phyloP scores from a whole-genome alignment of 257 asterid genomes.

The Solanum corneliomulleri region DNA sequence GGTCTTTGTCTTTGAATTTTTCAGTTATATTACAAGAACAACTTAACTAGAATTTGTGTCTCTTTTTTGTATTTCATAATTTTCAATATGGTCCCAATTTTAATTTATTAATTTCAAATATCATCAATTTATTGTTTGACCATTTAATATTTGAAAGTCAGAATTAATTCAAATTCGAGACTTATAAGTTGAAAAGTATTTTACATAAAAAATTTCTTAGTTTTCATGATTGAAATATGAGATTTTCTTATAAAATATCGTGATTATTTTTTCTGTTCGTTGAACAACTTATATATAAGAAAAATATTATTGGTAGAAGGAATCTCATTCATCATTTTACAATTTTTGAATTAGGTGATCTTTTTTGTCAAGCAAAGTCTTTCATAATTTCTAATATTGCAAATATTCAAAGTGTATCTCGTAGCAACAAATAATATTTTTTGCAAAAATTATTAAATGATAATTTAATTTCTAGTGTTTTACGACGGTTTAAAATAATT shows the following conservation, averaged over 20 bases:
- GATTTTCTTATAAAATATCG: not conserved
- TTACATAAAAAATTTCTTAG: not conserved
- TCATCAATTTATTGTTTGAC: not conserved
- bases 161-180: not conserved
- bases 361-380: too few relatives aligned
- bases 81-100: not conserved
- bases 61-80: not conserved
- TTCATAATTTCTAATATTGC: not conserved
- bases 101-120: not conserved
- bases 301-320: not conserved
- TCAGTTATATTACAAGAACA: not conserved
- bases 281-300: not conserved
- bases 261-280: not conserved
- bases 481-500: too few relatives aligned
- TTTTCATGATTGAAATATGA: not conserved
- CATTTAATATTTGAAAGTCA: not conserved
- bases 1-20: slow-evolving; percentile 13
- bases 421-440: too few relatives aligned
- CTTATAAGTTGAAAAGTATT: not conserved
- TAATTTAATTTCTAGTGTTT: too few relatives aligned
- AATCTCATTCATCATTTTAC: not conserved
- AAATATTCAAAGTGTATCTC: not conserved
- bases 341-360: not conserved
- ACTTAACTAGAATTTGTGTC: not conserved
- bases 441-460: too few relatives aligned